phyloP scores from a whole-genome alignment of 2,329 filamentous ascomycete species.

The Nemania abortiva region DNA sequence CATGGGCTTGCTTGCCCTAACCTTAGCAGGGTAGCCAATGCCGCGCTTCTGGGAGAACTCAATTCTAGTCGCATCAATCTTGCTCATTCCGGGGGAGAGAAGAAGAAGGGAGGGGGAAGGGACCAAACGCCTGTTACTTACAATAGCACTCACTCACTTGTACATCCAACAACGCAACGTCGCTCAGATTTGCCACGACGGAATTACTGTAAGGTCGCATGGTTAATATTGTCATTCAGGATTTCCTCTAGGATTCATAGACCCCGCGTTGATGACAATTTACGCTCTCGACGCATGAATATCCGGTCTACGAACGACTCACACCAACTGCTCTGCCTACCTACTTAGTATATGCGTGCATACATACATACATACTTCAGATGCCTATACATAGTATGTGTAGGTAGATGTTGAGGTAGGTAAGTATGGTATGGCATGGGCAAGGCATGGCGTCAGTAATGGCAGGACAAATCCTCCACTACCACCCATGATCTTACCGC shows the following conservation, averaged over 20 bases:
- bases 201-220: constrained; percentile 9
- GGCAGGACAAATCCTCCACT: constrained; percentile 14
- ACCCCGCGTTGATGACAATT: constrained; percentile 16
- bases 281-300: background rate
- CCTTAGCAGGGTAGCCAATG: background rate
- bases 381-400: background rate
- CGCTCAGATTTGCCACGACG: background rate
- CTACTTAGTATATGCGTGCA: no score
- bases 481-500: constrained; percentile 19
- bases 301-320: constrained; percentile 2
- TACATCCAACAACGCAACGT: background rate
- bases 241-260: background rate
- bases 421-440: background rate
- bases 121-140: no score
- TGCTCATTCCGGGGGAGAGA: no score
- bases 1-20: background rate
- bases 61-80: no score
- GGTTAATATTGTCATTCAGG: constrained; percentile 3
- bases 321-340: background rate
- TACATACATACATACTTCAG: background rate
- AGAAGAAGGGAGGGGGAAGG: no score
- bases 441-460: background rate
- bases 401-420: background rate
- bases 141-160: no score
- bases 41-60: no score